A percentile compares a stretch with the other conserved stretches of the same genome.
Evolutionary conservation across 1,139 yeast species (phyloP).

Genomic region (Yamadazyma sp.): DNA sequence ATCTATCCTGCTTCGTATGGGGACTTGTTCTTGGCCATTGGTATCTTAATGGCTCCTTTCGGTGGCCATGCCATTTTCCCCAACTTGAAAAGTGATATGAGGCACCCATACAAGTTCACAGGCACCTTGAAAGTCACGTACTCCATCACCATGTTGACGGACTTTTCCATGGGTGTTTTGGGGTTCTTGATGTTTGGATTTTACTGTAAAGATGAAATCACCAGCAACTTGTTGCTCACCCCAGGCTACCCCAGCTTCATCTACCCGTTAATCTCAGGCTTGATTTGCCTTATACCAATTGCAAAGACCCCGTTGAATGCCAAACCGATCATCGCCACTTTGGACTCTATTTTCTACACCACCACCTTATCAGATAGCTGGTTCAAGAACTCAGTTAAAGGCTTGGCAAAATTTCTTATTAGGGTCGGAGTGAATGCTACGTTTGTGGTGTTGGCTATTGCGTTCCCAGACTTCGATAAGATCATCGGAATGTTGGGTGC

Average conservation of each 20-base stretch:
- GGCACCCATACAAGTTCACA: slow-evolving; percentile 51
- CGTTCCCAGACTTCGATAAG: slow-evolving; percentile 60
- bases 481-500: slow-evolving; percentile 59
- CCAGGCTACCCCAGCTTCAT: slow-evolving; percentile 73
- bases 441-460: slow-evolving; percentile 50
- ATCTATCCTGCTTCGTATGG: slow-evolving; percentile 43
- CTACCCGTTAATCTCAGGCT: slow-evolving; percentile 60
- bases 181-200: slow-evolving; percentile 90
- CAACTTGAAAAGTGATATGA: slow-evolving; percentile 56
- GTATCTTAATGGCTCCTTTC: slow-evolving; percentile 61
- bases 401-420: slow-evolving; percentile 21
- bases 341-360: slow-evolving; percentile 33
- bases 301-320: slow-evolving; percentile 88
- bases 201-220: slow-evolving; percentile 74
- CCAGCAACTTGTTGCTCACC: slow-evolving; percentile 69
- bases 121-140: slow-evolving; percentile 45
- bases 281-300: slow-evolving; percentile 80
- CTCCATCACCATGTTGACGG: slow-evolving; percentile 67
- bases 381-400: slow-evolving; percentile 14
- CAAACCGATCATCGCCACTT: slow-evolving; percentile 78
- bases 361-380: slow-evolving; percentile 14
- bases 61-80: slow-evolving; percentile 67
- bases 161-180: slow-evolving; percentile 70
- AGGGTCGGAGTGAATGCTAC: slow-evolving; percentile 50
- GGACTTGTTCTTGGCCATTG: slow-evolving; percentile 50